A percentile compares a stretch with the other conserved stretches of the same genome.
Evolutionary conservation across 345 rosid species (phyloP).

Genomic region (Xanthoceras sorbifolium): DNA sequence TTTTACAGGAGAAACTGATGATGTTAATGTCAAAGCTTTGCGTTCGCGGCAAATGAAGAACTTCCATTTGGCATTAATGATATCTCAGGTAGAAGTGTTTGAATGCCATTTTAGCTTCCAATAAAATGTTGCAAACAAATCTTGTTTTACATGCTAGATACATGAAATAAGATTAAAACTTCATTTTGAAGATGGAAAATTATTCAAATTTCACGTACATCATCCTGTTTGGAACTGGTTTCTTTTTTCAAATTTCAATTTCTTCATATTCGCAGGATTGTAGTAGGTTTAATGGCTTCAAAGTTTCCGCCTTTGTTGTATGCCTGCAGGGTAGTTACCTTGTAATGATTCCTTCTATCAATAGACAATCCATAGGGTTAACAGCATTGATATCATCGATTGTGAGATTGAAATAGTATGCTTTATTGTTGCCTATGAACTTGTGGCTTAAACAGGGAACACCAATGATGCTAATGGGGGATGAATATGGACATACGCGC

Average conservation of each 20-base stretch:
- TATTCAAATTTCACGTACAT: not conserved
- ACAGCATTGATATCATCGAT: not conserved
- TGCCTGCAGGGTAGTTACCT: not conserved
- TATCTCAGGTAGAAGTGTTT: slow-evolving; percentile 68
- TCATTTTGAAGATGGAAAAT: not conserved
- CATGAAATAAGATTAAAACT: not conserved
- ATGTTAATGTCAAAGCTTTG: slow-evolving; percentile 60
- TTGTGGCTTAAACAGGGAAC: slow-evolving; percentile 54
- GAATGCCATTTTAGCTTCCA: not conserved
- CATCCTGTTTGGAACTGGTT: not conserved
- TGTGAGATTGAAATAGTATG: slow-evolving; percentile 1
- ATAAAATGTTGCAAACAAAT: not conserved
- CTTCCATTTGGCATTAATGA: slow-evolving; percentile 85
- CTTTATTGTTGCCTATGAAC: slow-evolving; percentile 4
- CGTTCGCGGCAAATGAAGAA: slow-evolving; percentile 89
- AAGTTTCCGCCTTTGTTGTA: not conserved
- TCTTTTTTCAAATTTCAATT: not conserved
- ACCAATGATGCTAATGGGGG: slow-evolving; percentile 99
- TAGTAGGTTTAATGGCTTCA: not conserved
- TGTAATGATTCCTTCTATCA: not conserved
- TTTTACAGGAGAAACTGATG: slow-evolving; percentile 72
- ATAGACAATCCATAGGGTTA: not conserved
- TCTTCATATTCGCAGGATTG: not conserved
- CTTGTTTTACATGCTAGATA: not conserved
- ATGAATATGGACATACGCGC: slow-evolving; percentile 88